Base-by-base conservation (phyloP, 352 stramenopile species). In the Phytophthora pistaciae region DNA sequence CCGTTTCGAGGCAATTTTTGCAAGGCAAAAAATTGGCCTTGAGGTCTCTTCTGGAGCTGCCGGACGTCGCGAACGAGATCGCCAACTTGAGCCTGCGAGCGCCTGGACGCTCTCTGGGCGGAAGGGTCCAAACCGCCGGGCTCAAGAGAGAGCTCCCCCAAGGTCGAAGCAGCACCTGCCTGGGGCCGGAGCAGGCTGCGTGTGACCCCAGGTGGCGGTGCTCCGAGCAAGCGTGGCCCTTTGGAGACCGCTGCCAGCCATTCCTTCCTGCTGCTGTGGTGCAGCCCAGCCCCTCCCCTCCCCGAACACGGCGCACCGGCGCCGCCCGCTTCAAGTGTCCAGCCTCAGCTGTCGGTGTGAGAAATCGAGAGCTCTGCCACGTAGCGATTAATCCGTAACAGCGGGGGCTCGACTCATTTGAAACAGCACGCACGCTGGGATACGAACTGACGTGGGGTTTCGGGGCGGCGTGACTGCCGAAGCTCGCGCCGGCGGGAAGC, bases 291-390 rank as follows among this genome's bases (percentile, higher is more conserved):
- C 23, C 46, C 46, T 53, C 46, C 46, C 46, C 20, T 31, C n/a
- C 40, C 14, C n/a, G 38, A 64, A 55, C 58, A 48, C 29, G 29
- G 58, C 29, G 27, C 50, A 57, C 38, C n/a, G 54, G 42, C 36
- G 56, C 48, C 56, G 54, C 61, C 67, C 67, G 55, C 55, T 74
- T 70, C 67, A 74, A 70, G 55, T 70, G 60, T 66, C 50, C 60
- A 65, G 60, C 46, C 48, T 40, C 60, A 66, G 60, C 46, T 62
- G 20, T 9, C 46, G 4, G 44, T 56, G 66, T 62, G 55, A 64
- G 42, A 74, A 65, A 66, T 58, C 31, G 55, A 62, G 55, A 62
- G 36, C 61, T 75, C 61, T 75, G 21, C 62, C 68, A 59, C 68
- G 23, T 40, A 25, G 50, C 40, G 21, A 64, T 72, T 68, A 68